Conservation (phyloP, 257 asterid genomes). For the Forsythia viridissima region DNA sequence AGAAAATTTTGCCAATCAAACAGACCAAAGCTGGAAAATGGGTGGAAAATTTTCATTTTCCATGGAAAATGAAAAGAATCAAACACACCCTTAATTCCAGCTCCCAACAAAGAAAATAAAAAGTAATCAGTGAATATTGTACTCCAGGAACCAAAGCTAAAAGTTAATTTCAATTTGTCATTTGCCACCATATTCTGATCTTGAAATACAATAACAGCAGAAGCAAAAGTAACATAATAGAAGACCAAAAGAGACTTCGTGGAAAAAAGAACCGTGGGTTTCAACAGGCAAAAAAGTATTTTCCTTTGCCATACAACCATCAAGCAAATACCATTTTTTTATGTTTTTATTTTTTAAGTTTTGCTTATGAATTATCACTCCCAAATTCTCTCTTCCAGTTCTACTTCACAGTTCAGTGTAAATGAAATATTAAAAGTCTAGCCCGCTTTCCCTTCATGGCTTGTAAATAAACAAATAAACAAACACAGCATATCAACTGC, state of each 20-base stretch:
- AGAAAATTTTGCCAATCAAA: too few species aligned
- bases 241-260: not conserved
- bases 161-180: not conserved
- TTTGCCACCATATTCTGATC: slow-evolving; percentile 10
- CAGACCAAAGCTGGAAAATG: too few species aligned
- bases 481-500: not conserved
- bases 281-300: not conserved
- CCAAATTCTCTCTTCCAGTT: not conserved
- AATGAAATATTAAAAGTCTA: not conserved
- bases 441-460: not conserved
- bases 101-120: slow-evolving; percentile 11
- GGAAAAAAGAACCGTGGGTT: not conserved
- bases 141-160: not conserved
- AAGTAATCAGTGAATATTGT: not conserved
- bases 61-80: too few species aligned
- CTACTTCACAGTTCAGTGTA: not conserved
- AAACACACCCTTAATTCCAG: too few species aligned
- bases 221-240: slow-evolving; percentile 3
- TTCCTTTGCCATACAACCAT: not conserved
- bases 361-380: not conserved
- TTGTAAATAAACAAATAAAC: not conserved
- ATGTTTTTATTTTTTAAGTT: not conserved
- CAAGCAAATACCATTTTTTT: not conserved
- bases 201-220: not conserved
- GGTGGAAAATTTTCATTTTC: too few species aligned